These are phyloP conservation scores for Talaromyces albobiverticillius DNA, from an alignment of 2,329 filamentous ascomycete species.

Conservation along the genomic window DNA sequence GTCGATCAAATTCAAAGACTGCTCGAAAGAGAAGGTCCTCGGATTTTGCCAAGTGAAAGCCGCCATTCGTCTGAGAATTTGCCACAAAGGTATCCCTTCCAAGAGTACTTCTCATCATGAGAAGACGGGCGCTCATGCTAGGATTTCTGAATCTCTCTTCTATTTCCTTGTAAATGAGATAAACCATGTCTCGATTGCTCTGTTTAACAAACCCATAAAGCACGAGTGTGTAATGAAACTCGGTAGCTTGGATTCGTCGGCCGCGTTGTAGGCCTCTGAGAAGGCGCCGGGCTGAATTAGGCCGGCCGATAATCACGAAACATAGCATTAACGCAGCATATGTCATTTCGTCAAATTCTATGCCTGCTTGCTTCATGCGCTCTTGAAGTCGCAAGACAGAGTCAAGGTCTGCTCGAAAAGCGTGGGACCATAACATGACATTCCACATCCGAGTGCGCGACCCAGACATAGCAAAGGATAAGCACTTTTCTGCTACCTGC, in stretches of 20 bases:
- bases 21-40: constrained; percentile 37
- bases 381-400: constrained; percentile 54
- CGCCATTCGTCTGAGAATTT: constrained; percentile 14
- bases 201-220: constrained; percentile 49
- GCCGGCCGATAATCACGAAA: constrained; percentile 51
- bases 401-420: constrained; percentile 58
- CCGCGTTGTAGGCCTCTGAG: constrained; percentile 38
- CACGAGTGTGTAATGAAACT: constrained; percentile 48
- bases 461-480: constrained; percentile 50
- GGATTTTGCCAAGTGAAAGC: constrained; percentile 28
- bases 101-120: constrained; percentile 34
- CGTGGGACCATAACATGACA: constrained; percentile 67
- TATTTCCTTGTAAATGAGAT: constrained; percentile 48
- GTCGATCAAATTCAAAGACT: constrained; percentile 35
- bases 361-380: constrained; percentile 52
- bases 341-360: constrained; percentile 56
- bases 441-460: constrained; percentile 72
- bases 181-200: constrained; percentile 48
- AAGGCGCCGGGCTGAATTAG: constrained; percentile 56
- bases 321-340: constrained; percentile 62
- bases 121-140: constrained; percentile 32
- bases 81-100: constrained; percentile 28
- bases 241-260: constrained; percentile 35
- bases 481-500: constrained; percentile 56
- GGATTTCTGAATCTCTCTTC: constrained; percentile 32